Evolutionary conservation across 495 filamentous ascomycete species (phyloP), one percentile per base, ranked within the genome.

Genomic region (Talaromyces wortmannii): DNA sequence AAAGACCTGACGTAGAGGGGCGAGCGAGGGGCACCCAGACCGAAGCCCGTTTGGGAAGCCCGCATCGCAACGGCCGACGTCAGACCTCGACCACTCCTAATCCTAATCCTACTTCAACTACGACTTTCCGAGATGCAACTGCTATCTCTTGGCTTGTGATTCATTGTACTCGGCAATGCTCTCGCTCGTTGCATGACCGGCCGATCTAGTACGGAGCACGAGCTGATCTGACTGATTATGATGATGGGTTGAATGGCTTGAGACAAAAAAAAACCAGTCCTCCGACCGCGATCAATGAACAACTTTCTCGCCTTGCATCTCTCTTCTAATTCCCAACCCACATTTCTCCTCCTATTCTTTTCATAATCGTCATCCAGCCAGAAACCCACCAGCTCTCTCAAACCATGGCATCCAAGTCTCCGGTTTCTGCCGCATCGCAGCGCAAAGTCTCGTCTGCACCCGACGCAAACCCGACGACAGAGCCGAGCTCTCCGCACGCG

Each of bases 401-500:
- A 36, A 46, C 51, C 10, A 77, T 76, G 72, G 59, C 73, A 44
- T 69, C 70, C 56, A 61, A 64, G 59, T 71, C 72, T 32, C 68
- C 74, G 31, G 64, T 71, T 12, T 67, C 65, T 46, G 59, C 64
- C 48, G 75, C 68, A 55, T 66, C 68, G 53, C 63, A 64, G 49
- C 68, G 61, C 3, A 76, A 75, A 63, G 67, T 70, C 50, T 65
- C 76, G 48, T 57, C 70, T 23, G 67, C 70, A 49, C 74, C 72
- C 55, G 67, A 74, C 56, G 67, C 62, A 61, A 63, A 60, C 55
- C 64, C 69, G 57, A 74, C 76, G 52, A 62, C 71, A 45, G 67
- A 73, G 55, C 75, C 81, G 61, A 74, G 83, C 65, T 53, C 52
- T 53, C 52, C 52, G 23, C 52, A 81, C 53, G 76, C 82, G 30